phyloP scores from a whole-genome alignment of 768 basidiomycete species.

The Punctularia strigosozonata region DNA sequence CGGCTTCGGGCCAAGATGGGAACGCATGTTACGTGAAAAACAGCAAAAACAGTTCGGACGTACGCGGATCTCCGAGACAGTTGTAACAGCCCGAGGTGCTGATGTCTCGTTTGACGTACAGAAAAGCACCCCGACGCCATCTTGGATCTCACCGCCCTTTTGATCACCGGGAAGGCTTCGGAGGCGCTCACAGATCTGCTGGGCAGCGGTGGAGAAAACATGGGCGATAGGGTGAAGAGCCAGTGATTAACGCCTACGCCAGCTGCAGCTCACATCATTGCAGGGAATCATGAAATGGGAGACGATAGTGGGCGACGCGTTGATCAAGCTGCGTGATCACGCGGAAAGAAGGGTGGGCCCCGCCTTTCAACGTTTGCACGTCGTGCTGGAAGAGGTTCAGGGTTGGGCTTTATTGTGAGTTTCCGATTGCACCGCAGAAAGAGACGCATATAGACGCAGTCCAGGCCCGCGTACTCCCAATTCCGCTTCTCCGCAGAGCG shows the following conservation, averaged over 20 bases:
- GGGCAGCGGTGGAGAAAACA: slow-evolving; percentile 65
- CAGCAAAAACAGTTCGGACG: slow-evolving; percentile 58
- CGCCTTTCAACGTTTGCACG: slow-evolving; percentile 64
- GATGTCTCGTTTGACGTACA: slow-evolving; percentile 21
- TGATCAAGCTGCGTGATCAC: slow-evolving; percentile 63
- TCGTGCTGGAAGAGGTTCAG: slow-evolving; percentile 65
- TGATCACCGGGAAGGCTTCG: slow-evolving; percentile 62
- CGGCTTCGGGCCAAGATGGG: slow-evolving; percentile 64
- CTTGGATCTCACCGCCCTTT: slow-evolving; percentile 57
- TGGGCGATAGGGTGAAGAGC: slow-evolving; percentile 62
- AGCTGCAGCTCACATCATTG: slow-evolving; percentile 9
- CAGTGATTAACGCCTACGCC: slow-evolving; percentile 2
- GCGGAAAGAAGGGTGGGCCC: slow-evolving; percentile 60
- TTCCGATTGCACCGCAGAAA: no score
- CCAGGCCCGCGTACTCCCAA: no score
- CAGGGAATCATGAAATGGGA: slow-evolving; percentile 83
- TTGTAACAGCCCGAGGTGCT: no score
- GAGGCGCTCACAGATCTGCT: slow-evolving; percentile 66
- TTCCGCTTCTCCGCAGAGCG: no score
- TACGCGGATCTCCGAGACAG: slow-evolving; percentile 20
- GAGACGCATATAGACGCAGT: no score
- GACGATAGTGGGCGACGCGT: slow-evolving; percentile 52
- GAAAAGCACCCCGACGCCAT: slow-evolving; percentile 53
- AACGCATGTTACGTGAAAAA: slow-evolving; percentile 48
- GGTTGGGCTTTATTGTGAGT: slow-evolving; percentile 70